Evolutionary conservation across 83 land plant species (phyloP), one percentile per base, ranked within the genome.

Genomic region (Thuja plicata): DNA sequence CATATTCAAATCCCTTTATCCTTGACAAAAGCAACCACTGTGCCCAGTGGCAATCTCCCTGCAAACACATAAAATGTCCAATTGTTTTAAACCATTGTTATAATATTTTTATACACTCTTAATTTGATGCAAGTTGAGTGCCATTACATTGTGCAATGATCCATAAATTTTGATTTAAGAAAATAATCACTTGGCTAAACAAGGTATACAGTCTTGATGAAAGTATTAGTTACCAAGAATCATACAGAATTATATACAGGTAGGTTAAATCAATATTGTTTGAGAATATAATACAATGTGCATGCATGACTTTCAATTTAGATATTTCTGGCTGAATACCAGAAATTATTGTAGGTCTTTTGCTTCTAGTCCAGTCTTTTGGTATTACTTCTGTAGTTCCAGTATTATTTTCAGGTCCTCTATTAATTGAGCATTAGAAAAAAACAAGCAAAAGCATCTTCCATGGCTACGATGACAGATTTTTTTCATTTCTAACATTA

Each of bases 11-110:
- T 34, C 97, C 98, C 78, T 92, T 96, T 27, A 92, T 80, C 90
- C 98, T 93, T 40, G 96, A 94, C 21, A 93, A 91, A 85, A 98
- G 93, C 84, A 98, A 84, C 98, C 99, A 98, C 87, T 91, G 92
- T 89, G 97, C 99, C 99, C 99, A 98, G 3, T 96, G 93, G 87
- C 96, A 94, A 66, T 93, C 94, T 88, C 93, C 99, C 99, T 98
- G 94, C 9, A 87, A 86, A 91, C 17, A 17, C 85, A n/a, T 62
- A 87, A 34, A 89, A 87, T 37, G 38, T 17, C 50, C 54, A 83
- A 54, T 83, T 83, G 55, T 83, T 83, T 83, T n/a, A 5, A 6
- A 54, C 17, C 3, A 82, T 43, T 82, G 32, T 82, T 45, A 48
- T 27, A 30, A 12, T 12, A 45, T n/a, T 48, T 48, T 83, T 48